A percentile compares a stretch with the other conserved stretches of the same genome.
Conservation (phyloP, 176 grass and related monocot species). For the Zizania latifolia region DNA sequence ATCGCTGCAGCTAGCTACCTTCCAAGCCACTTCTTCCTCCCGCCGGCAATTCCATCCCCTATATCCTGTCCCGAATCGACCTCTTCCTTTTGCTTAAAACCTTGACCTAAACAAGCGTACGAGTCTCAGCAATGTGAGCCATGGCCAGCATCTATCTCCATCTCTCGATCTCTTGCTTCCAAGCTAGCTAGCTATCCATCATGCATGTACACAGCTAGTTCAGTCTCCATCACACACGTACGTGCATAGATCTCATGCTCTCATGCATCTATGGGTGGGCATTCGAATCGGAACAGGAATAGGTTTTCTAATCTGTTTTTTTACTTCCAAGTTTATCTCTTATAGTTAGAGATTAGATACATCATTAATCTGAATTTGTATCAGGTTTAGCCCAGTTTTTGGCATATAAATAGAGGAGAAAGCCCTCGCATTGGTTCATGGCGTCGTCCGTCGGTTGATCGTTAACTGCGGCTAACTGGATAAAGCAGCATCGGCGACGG, state of each 20-base stretch:
- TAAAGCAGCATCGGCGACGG: background rate
- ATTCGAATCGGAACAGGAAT: too few relatives aligned
- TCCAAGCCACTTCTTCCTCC: background rate
- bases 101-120: background rate
- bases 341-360: too few relatives aligned
- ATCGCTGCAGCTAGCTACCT: background rate
- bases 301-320: too few relatives aligned
- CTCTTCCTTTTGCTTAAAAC: slow-evolving; percentile 36
- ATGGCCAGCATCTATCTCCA: background rate
- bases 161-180: slow-evolving; percentile 20
- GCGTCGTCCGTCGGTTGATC: too few relatives aligned
- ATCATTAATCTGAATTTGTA: too few relatives aligned
- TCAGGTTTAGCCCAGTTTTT: too few relatives aligned
- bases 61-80: background rate
- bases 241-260: background rate
- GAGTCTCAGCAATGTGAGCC: background rate
- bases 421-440: too few relatives aligned
- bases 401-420: too few relatives aligned
- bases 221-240: background rate
- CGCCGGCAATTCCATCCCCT: too few relatives aligned
- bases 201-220: too few relatives aligned
- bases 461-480: background rate
- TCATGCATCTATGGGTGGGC: background rate
- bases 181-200: too few relatives aligned
- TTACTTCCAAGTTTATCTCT: too few relatives aligned